Conservation (phyloP, 805 yeast species). For the Wickerhamomyces mucosus region DNA sequence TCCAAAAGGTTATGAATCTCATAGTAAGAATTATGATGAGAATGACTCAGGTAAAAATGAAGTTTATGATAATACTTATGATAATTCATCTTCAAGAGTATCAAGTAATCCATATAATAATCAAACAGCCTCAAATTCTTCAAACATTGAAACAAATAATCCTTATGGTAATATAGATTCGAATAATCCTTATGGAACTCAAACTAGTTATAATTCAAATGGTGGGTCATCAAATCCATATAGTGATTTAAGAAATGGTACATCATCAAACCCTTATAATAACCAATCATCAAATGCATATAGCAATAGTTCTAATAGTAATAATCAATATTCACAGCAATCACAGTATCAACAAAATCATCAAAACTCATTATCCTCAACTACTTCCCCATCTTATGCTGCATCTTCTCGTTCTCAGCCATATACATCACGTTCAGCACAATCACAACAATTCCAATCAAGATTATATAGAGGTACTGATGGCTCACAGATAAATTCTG, state of each 20-base stretch:
- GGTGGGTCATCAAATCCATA: conserved; percentile 5
- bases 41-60: conserved; percentile 1
- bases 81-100: conserved; percentile 2
- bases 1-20: conserved; percentile 29
- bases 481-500: not conserved
- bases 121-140: not conserved
- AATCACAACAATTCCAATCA: not conserved
- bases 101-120: conserved; percentile 5
- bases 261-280: conserved; percentile 2
- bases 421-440: not conserved
- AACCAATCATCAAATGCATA: not conserved
- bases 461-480: conserved; percentile 6
- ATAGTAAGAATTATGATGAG: conserved; percentile 14
- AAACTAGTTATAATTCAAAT: not conserved
- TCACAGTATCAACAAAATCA: not conserved
- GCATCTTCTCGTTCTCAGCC: conserved; percentile 3
- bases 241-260: too few relatives aligned
- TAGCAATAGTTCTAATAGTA: too few relatives aligned
- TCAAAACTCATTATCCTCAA: conserved; percentile 3
- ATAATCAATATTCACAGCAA: too few relatives aligned
- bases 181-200: conserved; percentile 2
- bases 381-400: conserved; percentile 3
- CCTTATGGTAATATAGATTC: too few relatives aligned
- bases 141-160: conserved; percentile 1
- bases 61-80: conserved; percentile 10